Conservation (phyloP, 768 basidiomycete genomes). For the Strobilomyces echinocephalus region DNA sequence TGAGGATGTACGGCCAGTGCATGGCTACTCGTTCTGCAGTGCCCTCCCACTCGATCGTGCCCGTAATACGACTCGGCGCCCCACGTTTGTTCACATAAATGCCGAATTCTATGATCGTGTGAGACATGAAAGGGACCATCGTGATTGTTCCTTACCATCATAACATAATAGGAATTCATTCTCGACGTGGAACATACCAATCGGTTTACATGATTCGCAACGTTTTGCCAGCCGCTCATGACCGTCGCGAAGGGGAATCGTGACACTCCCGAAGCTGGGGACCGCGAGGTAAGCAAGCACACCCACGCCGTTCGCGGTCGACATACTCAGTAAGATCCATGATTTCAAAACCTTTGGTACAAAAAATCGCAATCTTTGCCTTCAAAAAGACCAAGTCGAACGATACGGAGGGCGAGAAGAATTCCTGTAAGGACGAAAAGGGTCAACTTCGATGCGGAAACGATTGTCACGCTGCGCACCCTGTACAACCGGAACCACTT, state of each 20-base stretch:
- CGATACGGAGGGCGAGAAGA: conserved; percentile 88
- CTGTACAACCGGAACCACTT: conserved; percentile 96
- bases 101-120: conserved; percentile 64
- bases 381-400: conserved; percentile 90
- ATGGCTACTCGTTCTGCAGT: conserved; percentile 83
- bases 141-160: conserved; percentile 50
- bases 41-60: conserved; percentile 95
- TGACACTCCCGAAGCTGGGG: conserved; percentile 76
- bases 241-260: conserved; percentile 80
- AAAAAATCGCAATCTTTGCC: conserved; percentile 88
- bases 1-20: conserved; percentile 82
- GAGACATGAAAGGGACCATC: neutral
- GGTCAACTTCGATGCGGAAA: neutral
- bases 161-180: conserved; percentile 89
- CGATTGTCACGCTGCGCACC: conserved; percentile 28
- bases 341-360: conserved; percentile 93
- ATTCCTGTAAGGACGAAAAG: conserved; percentile 48
- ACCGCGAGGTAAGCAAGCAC: neutral
- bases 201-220: conserved; percentile 73
- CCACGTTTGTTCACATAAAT: conserved; percentile 90
- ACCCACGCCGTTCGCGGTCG: neutral
- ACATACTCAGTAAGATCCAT: conserved; percentile 92
- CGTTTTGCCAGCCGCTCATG: conserved; percentile 70
- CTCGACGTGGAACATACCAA: conserved; percentile 89
- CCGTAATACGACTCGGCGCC: conserved; percentile 65